These are phyloP conservation scores for Echium plantagineum DNA, from an alignment of 257 asterid species.

Conservation along the genomic window DNA sequence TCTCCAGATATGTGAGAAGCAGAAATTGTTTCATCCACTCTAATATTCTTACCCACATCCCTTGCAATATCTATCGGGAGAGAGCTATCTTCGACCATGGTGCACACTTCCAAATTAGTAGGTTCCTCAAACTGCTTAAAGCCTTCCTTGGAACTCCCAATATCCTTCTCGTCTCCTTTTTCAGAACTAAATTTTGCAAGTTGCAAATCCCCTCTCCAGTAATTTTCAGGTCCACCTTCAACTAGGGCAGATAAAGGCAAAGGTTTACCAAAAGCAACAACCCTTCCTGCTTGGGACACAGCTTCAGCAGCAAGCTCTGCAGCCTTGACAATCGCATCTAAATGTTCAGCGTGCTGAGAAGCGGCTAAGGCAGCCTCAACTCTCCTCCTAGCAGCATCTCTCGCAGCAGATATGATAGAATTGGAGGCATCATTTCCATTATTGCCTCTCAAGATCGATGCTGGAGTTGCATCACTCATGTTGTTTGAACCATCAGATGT, in stretches of 20 bases:
- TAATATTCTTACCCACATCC: slow-evolving; percentile 22
- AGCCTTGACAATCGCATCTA: slow-evolving; percentile 83
- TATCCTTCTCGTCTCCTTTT: slow-evolving; percentile 18
- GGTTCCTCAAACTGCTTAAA: slow-evolving; percentile 24
- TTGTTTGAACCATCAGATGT: slow-evolving; percentile 21
- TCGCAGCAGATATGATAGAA: slow-evolving; percentile 63
- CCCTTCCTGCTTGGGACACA: slow-evolving; percentile 79
- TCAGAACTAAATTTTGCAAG: slow-evolving; percentile 31
- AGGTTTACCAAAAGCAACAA: slow-evolving; percentile 81
- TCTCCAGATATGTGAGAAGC: slow-evolving; percentile 25
- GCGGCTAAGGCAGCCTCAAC: slow-evolving; percentile 96
- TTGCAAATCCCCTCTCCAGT: slow-evolving; percentile 12
- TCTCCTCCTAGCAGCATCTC: slow-evolving; percentile 86
- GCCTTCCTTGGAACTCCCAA: slow-evolving; percentile 21
- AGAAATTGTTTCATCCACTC: slow-evolving; percentile 21
- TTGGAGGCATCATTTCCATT: slow-evolving; percentile 40
- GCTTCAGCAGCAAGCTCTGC: slow-evolving; percentile 98
- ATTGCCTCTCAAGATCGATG: slow-evolving; percentile 42
- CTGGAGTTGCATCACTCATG: slow-evolving; percentile 44
- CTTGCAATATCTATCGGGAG: slow-evolving; percentile 24
- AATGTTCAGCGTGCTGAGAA: slow-evolving; percentile 83
- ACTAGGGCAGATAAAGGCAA: slow-evolving; percentile 52
- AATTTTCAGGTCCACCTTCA: slow-evolving; percentile 63
- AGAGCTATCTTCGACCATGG: slow-evolving; percentile 16
- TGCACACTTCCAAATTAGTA: slow-evolving; percentile 26